Conservation (phyloP, 495 filamentous ascomycete genomes). For the Emericellopsis terricola region DNA sequence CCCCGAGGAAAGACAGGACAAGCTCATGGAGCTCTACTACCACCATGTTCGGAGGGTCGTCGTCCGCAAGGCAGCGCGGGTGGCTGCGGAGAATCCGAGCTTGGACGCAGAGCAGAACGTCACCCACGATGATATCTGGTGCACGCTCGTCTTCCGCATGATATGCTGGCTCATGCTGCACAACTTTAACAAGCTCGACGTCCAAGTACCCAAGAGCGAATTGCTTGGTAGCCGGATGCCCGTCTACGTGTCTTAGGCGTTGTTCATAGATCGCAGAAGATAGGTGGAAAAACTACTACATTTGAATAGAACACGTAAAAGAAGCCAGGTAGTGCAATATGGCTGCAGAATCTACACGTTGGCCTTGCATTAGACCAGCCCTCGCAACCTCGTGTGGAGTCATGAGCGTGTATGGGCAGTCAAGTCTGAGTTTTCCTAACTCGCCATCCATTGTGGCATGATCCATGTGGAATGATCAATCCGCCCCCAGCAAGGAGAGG, state of each 20-base stretch:
- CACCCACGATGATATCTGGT: slow-evolving; percentile 20
- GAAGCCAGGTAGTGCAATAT: no score
- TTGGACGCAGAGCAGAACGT: background rate
- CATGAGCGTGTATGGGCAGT: no score
- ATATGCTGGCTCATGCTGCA: slow-evolving; percentile 32
- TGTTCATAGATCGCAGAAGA: no score
- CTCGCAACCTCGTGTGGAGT: no score
- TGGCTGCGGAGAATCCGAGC: slow-evolving; percentile 6
- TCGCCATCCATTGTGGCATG: no score
- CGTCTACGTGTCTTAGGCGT: slow-evolving; percentile 19
- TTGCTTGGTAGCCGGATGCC: slow-evolving; percentile 28
- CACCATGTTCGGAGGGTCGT: slow-evolving; percentile 15
- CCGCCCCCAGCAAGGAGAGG: no score
- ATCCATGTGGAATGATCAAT: no score
- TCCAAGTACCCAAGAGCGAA: slow-evolving; percentile 26
- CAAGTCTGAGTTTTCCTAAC: no score
- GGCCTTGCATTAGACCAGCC: no score
- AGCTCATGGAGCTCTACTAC: slow-evolving; percentile 25
- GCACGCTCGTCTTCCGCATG: slow-evolving; percentile 30
- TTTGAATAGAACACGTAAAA: no score
- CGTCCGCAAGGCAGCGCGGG: slow-evolving; percentile 8
- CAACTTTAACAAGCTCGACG: slow-evolving; percentile 29
- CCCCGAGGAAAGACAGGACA: slow-evolving; percentile 20
- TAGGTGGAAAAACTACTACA: no score
- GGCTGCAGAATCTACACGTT: no score